Base-by-base conservation (phyloP, 2,329 filamentous ascomycete genomes). In the Didymella lethalis region DNA sequence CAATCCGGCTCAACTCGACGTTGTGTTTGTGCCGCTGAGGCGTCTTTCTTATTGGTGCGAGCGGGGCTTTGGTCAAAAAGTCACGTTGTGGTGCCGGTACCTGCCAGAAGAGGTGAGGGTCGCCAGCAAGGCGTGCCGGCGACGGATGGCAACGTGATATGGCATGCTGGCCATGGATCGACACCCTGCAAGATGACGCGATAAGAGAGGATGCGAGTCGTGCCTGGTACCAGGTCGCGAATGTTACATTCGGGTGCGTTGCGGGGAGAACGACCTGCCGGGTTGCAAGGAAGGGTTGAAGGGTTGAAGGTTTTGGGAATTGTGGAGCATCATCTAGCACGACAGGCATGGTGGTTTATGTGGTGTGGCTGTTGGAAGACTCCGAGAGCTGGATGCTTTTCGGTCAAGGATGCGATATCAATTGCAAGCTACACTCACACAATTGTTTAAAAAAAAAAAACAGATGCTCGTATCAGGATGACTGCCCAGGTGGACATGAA, bases 51-150 rank as follows among this genome's bases (percentile, higher is more conserved):
- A 40, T 52, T 56, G 64, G 67, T 68, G 67, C 28, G 60, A 61
- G 64, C 61, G 64, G 62, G 58, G 54, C 52, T 43, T 43, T 32
- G 56, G 38, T 64, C 52, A 36, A 40, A 57, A 43, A 43, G 46
- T 63, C 58, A 57, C 53, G 52, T 48, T 44, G 53, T 45, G 18
- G 36, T 54, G 59, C 49, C 48, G 57, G 53, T 67, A 70, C 68
- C 66, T 70, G 64, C 68, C 66, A 29, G 26, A 64, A 26, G 51
- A 36, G 54, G 65, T 47, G 61, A 53, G 40, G 36, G 51, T 26
- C 18, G 43, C 57, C 41, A 51, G 57, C 41, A 44, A 54, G 38
- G 50, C 56, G 57, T 57, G 58, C 63, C 58, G 47, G 32, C 44
- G 18, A 23, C 23, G 40, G 23, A n/a, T 36, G 29, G 47, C 18